Conservation (phyloP, 129 eudicot species). For the Scalesia atractyloides region DNA sequence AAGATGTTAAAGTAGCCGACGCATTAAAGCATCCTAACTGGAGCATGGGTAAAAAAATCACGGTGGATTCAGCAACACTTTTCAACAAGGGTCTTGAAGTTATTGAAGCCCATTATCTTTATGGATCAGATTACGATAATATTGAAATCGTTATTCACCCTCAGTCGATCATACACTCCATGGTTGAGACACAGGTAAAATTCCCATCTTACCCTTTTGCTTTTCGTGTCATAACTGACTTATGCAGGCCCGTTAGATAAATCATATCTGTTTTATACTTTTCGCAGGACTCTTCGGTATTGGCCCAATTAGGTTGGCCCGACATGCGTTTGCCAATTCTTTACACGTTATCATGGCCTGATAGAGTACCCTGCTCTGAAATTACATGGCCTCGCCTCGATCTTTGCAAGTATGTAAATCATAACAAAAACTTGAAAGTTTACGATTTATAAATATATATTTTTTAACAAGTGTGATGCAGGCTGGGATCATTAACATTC, state of each 20-base stretch:
- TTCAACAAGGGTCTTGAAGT: conserved; percentile 99
- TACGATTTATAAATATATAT: background rate
- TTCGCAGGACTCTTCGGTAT: conserved; percentile 79
- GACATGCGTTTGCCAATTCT: conserved; percentile 99
- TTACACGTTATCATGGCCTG: conserved; percentile 92
- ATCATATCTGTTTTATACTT: background rate
- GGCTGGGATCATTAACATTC: conserved; percentile 91
- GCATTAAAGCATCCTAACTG: conserved; percentile 98
- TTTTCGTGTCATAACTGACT: too few species aligned
- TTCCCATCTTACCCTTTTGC: background rate
- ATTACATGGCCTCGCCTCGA: conserved; percentile 97
- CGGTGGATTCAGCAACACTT: conserved; percentile 95
- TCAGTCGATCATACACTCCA: conserved; percentile 94
- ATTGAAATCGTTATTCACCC: conserved; percentile 96
- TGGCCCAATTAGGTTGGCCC: conserved; percentile 98
- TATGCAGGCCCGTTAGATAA: conserved; percentile 44
- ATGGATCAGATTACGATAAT: conserved; percentile 79
- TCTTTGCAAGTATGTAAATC: conserved; percentile 74
- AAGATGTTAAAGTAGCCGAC: conserved; percentile 89
- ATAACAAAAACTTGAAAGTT: background rate
- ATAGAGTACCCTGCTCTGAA: conserved; percentile 81
- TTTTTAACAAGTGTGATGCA: conserved; percentile 12
- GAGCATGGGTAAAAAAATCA: conserved; percentile 97
- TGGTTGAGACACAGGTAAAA: conserved; percentile 90
- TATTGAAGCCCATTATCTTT: conserved; percentile 96